Evolutionary conservation across 2,329 filamentous ascomycete genomes (phyloP), one percentile per base, ranked within the genome.

Genomic region (Aspergillus sp.): DNA sequence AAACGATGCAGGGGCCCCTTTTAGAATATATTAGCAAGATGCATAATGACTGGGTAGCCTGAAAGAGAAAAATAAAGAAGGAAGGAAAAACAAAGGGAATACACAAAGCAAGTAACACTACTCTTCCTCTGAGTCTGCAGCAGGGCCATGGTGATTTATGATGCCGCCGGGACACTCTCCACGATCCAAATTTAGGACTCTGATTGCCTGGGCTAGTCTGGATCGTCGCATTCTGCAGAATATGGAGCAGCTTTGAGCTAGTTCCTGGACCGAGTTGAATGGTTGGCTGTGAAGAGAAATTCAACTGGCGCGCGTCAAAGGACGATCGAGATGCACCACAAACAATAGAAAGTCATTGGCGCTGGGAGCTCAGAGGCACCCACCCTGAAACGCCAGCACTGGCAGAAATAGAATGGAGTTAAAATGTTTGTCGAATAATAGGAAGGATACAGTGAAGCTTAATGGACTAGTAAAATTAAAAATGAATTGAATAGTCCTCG

Each of bases 291-390:
- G 35, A 46, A 51, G 21, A 46, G 41, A 58, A 35, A 39, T 47
- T 43, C 54, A 50, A 19, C 55, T 60, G 56, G 59, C 62, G 62
- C 62, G 62, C 62, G 62, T 60, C 57, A 64, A 64, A 43, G 39
- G 35, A 19, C 25, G 39, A 50, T 56, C 53, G 39, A 51, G 48
- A 52, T 41, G 17, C 19, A 39, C 40, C 11, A 9, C 6, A 39
- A 51, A 19, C 40, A 23, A 40, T 31, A 39, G 27, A 23, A 45
- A 44, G 27, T 47, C 52, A 60, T 60, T 58, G 58, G 58, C 47
- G 41, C 52, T 41, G 35, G 43, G n/a, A 47, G 39, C 43, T 41
- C 19, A 11, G 14, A 19, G 45, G 56, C 56, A 25, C 35, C 21
- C 44, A 47, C 27, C 37, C 25, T 60, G 58, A 60, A 58, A 60